Percentiles rank a stretch among this genome's conserved stretches.
These are phyloP conservation scores for Cordyceps cicadae DNA, from an alignment of 2,329 filamentous ascomycete species.

Conservation along the genomic window DNA sequence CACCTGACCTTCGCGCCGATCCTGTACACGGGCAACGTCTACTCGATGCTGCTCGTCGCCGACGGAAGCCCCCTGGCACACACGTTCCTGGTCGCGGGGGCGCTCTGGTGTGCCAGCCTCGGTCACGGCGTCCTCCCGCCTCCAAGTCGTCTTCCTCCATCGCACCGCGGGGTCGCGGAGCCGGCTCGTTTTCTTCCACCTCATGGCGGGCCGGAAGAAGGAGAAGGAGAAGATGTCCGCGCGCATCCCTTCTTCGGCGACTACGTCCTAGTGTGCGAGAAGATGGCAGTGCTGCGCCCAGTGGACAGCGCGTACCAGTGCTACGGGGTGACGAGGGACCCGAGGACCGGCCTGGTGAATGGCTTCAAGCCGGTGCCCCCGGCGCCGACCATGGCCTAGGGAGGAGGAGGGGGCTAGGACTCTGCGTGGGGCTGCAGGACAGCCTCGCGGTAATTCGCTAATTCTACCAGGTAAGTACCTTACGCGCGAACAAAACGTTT, in stretches of 20 bases:
- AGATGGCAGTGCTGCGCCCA: slow-evolving; percentile 28
- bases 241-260: slow-evolving; percentile 48
- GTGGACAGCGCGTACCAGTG: slow-evolving; percentile 34
- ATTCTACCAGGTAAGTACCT: not conserved
- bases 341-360: slow-evolving; percentile 29
- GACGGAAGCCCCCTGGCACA: slow-evolving; percentile 37
- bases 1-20: slow-evolving; percentile 25
- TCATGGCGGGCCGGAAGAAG: no score
- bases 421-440: not conserved
- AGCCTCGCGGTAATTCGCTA: not conserved
- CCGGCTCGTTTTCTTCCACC: no score
- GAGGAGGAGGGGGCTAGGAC: no score
- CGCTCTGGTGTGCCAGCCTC: slow-evolving; percentile 46
- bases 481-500: no score
- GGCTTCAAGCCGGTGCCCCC: slow-evolving; percentile 19
- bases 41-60: slow-evolving; percentile 48
- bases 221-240: slow-evolving; percentile 23
- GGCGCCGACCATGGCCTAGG: no score
- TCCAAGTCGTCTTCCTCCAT: slow-evolving; percentile 3
- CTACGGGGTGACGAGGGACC: slow-evolving; percentile 32
- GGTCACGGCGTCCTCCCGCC: slow-evolving; percentile 44
- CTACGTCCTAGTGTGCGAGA: slow-evolving; percentile 33
- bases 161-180: no score
- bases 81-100: slow-evolving; percentile 35
- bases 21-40: slow-evolving; percentile 43